Evolutionary conservation across 1,139 yeast species (phyloP).

Genomic region (Yamadazyma conglobata): DNA sequence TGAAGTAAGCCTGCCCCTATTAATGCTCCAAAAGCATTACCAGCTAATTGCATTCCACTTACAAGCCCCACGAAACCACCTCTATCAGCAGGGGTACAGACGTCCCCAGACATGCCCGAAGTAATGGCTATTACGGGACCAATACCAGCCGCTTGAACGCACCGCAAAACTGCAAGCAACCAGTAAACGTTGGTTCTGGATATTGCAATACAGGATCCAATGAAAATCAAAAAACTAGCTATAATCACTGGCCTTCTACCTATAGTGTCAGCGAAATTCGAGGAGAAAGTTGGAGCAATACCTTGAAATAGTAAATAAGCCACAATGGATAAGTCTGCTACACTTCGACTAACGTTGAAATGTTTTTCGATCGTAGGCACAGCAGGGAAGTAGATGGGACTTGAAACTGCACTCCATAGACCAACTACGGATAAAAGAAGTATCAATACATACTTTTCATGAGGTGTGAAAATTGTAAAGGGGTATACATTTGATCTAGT

Average conservation of each 20-base stretch:
- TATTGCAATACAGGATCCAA: conserved; percentile 34
- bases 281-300: conserved; percentile 30
- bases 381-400: conserved; percentile 43
- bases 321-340: conserved; percentile 34
- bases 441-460: conserved; percentile 19
- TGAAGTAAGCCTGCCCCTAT: conserved; percentile 34
- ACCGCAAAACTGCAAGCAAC: conserved; percentile 33
- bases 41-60: conserved; percentile 33
- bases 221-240: conserved; percentile 23
- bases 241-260: conserved; percentile 37
- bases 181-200: conserved; percentile 34
- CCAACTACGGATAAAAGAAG: conserved; percentile 31
- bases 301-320: conserved; percentile 39
- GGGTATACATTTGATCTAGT: conserved; percentile 11
- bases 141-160: conserved; percentile 40
- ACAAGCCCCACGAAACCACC: conserved; percentile 41
- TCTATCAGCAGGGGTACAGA: conserved; percentile 32
- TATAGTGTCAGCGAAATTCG: conserved; percentile 32
- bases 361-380: conserved; percentile 30
- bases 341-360: conserved; percentile 23
- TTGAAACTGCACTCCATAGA: conserved; percentile 38
- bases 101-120: conserved; percentile 41
- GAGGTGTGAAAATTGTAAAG: conserved; percentile 17
- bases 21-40: conserved; percentile 41
- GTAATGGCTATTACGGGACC: conserved; percentile 40